A percentile compares a stretch with the other conserved stretches of the same genome.
Conservation (phyloP, 257 asterid genomes). For the Jasminum sambac region DNA sequence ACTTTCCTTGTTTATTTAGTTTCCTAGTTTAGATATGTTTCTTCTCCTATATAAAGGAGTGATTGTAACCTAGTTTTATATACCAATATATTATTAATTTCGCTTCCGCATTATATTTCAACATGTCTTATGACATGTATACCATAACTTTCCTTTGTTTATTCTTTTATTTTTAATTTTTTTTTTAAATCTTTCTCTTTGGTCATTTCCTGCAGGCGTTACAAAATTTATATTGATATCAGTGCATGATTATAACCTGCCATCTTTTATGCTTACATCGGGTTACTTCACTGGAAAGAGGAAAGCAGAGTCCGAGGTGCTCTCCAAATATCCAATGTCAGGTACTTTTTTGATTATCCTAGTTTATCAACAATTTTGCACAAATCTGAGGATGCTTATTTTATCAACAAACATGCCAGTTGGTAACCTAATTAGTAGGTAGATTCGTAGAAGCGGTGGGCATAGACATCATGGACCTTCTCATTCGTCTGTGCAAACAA, state of each 20-base stretch:
- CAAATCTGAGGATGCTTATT: background rate
- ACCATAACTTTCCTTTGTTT: no score
- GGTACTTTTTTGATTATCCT: constrained; percentile 41
- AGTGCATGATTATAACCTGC: constrained; percentile 94
- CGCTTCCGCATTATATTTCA: no score
- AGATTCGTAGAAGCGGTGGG: background rate
- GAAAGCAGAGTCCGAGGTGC: constrained; percentile 97
- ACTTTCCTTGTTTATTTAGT: no score
- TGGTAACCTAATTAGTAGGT: background rate
- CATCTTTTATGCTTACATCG: constrained; percentile 69
- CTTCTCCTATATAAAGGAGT: no score
- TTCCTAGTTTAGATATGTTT: no score
- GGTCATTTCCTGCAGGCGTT: constrained; percentile 51
- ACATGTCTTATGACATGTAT: background rate
- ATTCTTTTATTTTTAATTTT: constrained; percentile 3
- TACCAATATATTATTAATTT: no score
- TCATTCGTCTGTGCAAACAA: no score
- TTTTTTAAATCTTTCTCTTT: background rate
- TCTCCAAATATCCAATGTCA: constrained; percentile 76
- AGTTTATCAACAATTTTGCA: background rate
- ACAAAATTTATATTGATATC: constrained; percentile 91
- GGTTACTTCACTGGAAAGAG: constrained; percentile 94
- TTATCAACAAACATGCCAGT: background rate
- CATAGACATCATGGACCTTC: no score
- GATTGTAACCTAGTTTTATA: no score